Conservation (phyloP, 1,284 basidiomycete genomes). For the Microbotryomycetes sp. region DNA sequence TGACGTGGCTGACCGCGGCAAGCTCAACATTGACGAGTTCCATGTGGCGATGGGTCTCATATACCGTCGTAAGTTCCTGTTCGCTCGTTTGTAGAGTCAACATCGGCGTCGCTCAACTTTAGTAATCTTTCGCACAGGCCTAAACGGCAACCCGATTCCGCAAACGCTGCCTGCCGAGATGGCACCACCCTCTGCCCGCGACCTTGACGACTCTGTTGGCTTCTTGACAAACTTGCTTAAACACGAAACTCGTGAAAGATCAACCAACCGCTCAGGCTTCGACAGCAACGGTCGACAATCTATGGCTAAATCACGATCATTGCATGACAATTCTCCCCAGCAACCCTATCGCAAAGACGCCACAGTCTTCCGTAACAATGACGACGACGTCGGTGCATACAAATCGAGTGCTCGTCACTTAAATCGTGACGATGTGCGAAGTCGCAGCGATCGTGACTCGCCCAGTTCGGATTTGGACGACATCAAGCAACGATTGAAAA, state of each 20-base stretch:
- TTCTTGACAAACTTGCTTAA: conserved; percentile 85
- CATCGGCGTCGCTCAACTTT: not conserved
- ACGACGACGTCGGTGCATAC: conserved; percentile 58
- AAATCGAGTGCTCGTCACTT: conserved; percentile 81
- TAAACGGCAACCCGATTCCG: conserved; percentile 89
- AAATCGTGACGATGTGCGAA: conserved; percentile 75
- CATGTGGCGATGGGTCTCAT: conserved; percentile 99
- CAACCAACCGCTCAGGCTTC: conserved; percentile 45
- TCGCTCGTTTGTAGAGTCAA: conserved; percentile 1
- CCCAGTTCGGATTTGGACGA: conserved; percentile 66
- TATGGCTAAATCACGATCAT: conserved; percentile 28
- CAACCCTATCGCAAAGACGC: conserved; percentile 65
- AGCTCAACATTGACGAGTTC: conserved; percentile 92
- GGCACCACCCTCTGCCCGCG: conserved; percentile 82
- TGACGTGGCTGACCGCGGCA: conserved; percentile 83
- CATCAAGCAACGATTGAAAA: conserved; percentile 77
- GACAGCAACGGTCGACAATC: conserved; percentile 21
- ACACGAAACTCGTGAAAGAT: conserved; percentile 63
- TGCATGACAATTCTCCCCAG: conserved; percentile 40
- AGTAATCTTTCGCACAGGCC: conserved; percentile 48
- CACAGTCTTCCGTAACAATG: conserved; percentile 84
- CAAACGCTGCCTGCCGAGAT: conserved; percentile 81
- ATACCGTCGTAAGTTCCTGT: conserved; percentile 67
- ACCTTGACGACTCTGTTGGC: conserved; percentile 85
- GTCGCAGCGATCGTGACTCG: conserved; percentile 63